Percentiles rank a stretch among this genome's conserved stretches.
Conservation (phyloP, 1,139 yeast genomes). For the Kodamaea plutei region DNA sequence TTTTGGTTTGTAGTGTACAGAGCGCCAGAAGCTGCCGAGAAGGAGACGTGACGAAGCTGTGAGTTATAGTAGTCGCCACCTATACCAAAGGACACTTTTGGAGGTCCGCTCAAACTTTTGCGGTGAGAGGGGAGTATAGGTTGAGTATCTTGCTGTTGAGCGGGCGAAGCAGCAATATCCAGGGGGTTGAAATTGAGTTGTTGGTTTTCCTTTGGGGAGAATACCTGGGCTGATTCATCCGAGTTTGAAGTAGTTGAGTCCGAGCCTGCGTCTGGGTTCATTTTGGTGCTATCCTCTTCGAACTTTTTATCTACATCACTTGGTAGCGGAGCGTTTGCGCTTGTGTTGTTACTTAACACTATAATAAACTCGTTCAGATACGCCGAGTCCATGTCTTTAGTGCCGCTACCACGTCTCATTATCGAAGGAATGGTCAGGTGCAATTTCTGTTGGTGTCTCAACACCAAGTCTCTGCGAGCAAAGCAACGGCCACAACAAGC, state of each 20-base stretch:
- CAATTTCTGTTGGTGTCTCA: constrained; percentile 45
- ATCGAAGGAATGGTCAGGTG: constrained; percentile 18
- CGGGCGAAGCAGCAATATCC: too few relatives aligned
- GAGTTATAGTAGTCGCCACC: constrained; percentile 8
- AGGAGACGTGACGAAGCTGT: constrained; percentile 61
- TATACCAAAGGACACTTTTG: constrained; percentile 5
- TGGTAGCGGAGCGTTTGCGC: constrained; percentile 44
- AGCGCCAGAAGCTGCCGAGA: constrained; percentile 71
- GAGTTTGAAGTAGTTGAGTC: constrained; percentile 7
- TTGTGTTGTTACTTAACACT: constrained; percentile 41
- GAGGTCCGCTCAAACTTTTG: constrained; percentile 1
- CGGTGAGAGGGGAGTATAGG: too few relatives aligned
- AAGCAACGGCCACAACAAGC: constrained; percentile 50
- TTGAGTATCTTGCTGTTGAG: too few relatives aligned
- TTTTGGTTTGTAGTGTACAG: constrained; percentile 55
- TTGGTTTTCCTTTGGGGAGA: constrained; percentile 15
- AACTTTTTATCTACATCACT: background rate
- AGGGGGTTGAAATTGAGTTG: too few relatives aligned
- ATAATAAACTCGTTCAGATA: constrained; percentile 35
- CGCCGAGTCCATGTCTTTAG: constrained; percentile 14
- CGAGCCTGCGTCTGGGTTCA: constrained; percentile 6
- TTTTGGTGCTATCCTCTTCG: constrained; percentile 1
- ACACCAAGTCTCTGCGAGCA: constrained; percentile 46
- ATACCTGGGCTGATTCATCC: constrained; percentile 12
- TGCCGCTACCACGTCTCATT: constrained; percentile 15